Conservation (phyloP, 371 early-diverging fungal genomes). For the Actinomucor elegans region DNA sequence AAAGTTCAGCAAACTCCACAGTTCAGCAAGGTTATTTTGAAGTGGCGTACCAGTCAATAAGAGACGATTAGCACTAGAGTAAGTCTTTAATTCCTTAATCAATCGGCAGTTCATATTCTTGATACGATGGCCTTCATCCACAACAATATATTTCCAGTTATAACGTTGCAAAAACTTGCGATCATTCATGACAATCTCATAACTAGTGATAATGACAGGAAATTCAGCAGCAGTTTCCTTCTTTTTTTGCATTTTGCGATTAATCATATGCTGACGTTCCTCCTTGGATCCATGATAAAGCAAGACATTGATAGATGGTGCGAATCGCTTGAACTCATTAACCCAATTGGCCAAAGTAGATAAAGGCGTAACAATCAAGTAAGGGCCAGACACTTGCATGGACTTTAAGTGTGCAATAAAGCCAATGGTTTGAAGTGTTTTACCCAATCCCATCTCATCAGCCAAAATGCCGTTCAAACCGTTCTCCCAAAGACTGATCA, state of each 20-base stretch:
- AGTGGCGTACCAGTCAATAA: conserved; percentile 94
- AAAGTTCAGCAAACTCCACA: conserved; percentile 96
- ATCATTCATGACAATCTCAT: conserved; percentile 91
- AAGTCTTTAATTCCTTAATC: conserved; percentile 80
- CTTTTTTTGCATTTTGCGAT: conserved; percentile 63
- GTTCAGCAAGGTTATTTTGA: conserved; percentile 91
- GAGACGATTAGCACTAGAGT: conserved; percentile 83
- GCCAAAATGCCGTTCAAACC: conserved; percentile 98
- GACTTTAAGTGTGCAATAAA: conserved; percentile 86
- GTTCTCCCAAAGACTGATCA: conserved; percentile 95
- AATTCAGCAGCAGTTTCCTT: conserved; percentile 51
- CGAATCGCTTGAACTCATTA: conserved; percentile 88
- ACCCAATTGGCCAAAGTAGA: conserved; percentile 98
- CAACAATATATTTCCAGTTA: conserved; percentile 88
- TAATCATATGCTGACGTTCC: conserved; percentile 76
- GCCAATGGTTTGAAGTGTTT: conserved; percentile 97
- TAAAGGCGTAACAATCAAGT: conserved; percentile 95
- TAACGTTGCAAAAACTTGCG: conserved; percentile 66
- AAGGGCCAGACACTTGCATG: conserved; percentile 89
- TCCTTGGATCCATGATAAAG: conserved; percentile 89
- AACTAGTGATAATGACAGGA: conserved; percentile 88
- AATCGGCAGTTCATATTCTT: conserved; percentile 93
- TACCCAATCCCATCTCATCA: conserved; percentile 98
- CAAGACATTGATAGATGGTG: conserved; percentile 86
- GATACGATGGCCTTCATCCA: conserved; percentile 96